phyloP scores from a whole-genome alignment of 768 basidiomycete species.

The Arthromyces matolae region DNA sequence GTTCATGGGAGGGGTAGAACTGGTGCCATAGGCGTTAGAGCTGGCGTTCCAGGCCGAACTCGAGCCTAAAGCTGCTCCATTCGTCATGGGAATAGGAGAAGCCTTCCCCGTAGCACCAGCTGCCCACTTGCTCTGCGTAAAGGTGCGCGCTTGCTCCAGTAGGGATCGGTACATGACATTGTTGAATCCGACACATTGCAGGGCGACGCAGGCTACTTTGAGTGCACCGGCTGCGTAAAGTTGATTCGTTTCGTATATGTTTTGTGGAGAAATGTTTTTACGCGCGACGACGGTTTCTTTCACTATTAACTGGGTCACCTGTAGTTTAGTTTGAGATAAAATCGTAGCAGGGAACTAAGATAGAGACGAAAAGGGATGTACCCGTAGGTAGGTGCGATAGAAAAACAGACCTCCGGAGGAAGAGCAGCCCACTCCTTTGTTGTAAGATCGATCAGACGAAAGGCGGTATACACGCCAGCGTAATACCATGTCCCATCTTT shows the following conservation, averaged over 20 bases:
- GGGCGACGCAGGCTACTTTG: slow-evolving; percentile 66
- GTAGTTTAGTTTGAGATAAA: too few species aligned
- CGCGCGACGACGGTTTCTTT: slow-evolving; percentile 69
- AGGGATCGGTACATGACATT: slow-evolving; percentile 59
- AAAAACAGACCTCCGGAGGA: slow-evolving; percentile 50
- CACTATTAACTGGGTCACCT: slow-evolving; percentile 65
- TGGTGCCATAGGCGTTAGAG: too few species aligned
- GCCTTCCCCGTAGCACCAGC: slow-evolving; percentile 2
- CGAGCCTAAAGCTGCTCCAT: slow-evolving; percentile 8
- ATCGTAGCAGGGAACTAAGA: background rate
- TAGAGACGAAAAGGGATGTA: background rate
- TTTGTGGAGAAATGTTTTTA: slow-evolving; percentile 77
- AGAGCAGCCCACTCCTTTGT: slow-evolving; percentile 67
- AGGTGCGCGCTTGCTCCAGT: slow-evolving; percentile 59
- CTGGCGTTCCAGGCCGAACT: slow-evolving; percentile 12
- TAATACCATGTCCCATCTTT: slow-evolving; percentile 83
- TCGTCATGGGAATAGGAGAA: slow-evolving; percentile 8
- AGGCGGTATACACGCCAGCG: slow-evolving; percentile 70
- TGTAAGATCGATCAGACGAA: slow-evolving; percentile 62
- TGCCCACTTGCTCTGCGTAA: slow-evolving; percentile 35
- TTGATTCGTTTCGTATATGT: slow-evolving; percentile 69
- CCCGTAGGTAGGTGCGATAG: slow-evolving; percentile 5
- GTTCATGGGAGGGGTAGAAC: too few species aligned
- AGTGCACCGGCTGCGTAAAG: slow-evolving; percentile 72
- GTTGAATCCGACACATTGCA: slow-evolving; percentile 79